These are phyloP conservation scores for Tolypocladium guangdongense DNA, from an alignment of 2,329 filamentous ascomycete genomes.

Conservation along the genomic window DNA sequence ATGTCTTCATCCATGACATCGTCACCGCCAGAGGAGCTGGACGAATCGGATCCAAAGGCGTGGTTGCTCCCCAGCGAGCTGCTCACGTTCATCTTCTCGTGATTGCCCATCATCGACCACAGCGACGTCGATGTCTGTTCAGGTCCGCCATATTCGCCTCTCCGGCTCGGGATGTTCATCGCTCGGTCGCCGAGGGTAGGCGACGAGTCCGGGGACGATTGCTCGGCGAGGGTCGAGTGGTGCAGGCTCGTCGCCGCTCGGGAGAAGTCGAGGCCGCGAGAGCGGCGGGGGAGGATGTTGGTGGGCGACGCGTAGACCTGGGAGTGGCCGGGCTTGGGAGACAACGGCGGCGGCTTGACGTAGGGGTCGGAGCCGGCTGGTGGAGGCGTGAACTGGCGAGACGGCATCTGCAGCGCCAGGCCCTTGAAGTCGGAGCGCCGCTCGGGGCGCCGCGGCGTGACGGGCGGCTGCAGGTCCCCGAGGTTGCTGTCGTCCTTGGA, in stretches of 20 bases:
- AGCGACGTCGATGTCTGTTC: conserved; percentile 60
- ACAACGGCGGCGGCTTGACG: conserved; percentile 56
- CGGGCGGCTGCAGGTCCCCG: conserved; percentile 34
- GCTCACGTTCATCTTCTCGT: conserved; percentile 62
- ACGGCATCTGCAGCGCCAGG: conserved; percentile 32
- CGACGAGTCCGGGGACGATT: conserved; percentile 80
- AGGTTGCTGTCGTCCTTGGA: conserved; percentile 59
- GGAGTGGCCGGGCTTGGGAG: conserved; percentile 74
- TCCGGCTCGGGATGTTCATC: conserved; percentile 49
- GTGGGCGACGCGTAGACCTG: conserved; percentile 80
- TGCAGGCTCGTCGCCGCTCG: conserved; percentile 88
- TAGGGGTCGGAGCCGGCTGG: conserved; percentile 22
- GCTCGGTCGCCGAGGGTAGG: conserved; percentile 64
- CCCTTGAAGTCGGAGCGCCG: conserved; percentile 55
- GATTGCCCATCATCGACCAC: conserved; percentile 60
- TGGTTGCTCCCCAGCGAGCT: conserved; percentile 71
- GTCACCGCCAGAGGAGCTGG: conserved; percentile 61
- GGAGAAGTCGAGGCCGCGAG: conserved; percentile 85
- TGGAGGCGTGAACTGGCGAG: conserved; percentile 25
- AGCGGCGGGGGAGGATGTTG: conserved; percentile 79
- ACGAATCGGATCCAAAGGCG: conserved; percentile 63
- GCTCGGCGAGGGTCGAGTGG: conserved; percentile 85
- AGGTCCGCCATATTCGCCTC: conserved; percentile 36
- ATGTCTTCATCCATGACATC: conserved; percentile 62
- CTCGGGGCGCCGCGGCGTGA: conserved; percentile 63